Conservation (phyloP, 1,284 basidiomycete genomes). For the Afroboletus lepidellus region DNA sequence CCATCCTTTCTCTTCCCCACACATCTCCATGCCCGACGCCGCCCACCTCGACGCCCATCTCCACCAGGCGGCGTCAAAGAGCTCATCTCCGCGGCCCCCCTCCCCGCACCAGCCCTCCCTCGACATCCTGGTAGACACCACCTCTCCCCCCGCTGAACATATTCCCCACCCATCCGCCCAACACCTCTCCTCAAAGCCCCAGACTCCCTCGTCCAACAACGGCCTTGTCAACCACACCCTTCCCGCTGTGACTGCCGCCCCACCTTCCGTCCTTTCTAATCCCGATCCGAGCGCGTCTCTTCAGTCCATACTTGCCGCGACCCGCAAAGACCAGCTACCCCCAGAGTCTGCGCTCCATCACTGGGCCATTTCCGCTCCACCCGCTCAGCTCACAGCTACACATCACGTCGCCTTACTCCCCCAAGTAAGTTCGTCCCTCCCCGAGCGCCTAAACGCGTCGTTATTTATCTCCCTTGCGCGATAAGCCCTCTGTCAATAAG, state of each 20-base stretch:
- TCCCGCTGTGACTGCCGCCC: conserved; percentile 34
- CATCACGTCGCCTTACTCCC: conserved; percentile 31
- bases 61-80: conserved; percentile 35
- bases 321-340: conserved; percentile 41
- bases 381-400: conserved; percentile 28
- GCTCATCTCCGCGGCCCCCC: conserved; percentile 38
- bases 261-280: conserved; percentile 39
- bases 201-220: conserved; percentile 24
- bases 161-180: conserved; percentile 28
- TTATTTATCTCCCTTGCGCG: conserved; percentile 20
- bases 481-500: conserved; percentile 34
- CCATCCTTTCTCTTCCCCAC: conserved; percentile 43
- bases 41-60: conserved; percentile 38
- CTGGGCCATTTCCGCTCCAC: conserved; percentile 39
- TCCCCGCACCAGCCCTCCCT: conserved; percentile 41
- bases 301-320: conserved; percentile 59
- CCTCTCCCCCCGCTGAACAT: conserved; percentile 28
- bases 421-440: conserved; percentile 30
- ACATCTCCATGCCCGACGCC: conserved; percentile 45
- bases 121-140: conserved; percentile 42
- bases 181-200: conserved; percentile 26
- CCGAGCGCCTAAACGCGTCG: conserved; percentile 34
- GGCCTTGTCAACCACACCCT: conserved; percentile 34
- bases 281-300: conserved; percentile 58
- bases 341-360: conserved; percentile 39